These are phyloP conservation scores for Monilinia fructigena DNA, from an alignment of 2,329 filamentous ascomycete genomes.

Conservation along the genomic window DNA sequence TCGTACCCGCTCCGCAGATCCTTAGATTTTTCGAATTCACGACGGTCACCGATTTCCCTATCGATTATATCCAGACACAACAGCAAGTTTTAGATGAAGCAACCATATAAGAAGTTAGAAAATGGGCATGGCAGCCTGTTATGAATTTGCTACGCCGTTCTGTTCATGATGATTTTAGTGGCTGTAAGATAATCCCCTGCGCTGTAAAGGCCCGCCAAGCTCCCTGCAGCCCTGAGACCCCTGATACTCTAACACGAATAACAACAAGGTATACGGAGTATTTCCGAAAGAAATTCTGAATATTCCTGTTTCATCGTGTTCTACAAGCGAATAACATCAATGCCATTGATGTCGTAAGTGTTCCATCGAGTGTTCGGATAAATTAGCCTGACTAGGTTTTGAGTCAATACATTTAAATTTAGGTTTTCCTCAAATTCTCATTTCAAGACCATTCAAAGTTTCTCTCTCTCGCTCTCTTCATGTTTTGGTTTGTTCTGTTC, in stretches of 20 bases:
- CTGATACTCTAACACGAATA: conserved; percentile 7
- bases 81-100: background rate
- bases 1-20: conserved; percentile 17
- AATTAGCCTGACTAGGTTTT: conserved; percentile 6
- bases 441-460: background rate
- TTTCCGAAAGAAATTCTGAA: conserved; percentile 12
- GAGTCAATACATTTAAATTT: background rate
- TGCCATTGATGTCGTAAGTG: conserved; percentile 11
- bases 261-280: conserved; percentile 2
- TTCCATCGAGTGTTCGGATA: conserved; percentile 8
- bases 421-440: background rate
- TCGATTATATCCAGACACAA: conserved; percentile 12
- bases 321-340: conserved; percentile 3
- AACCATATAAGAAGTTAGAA: background rate
- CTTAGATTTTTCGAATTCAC: conserved; percentile 12
- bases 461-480: background rate
- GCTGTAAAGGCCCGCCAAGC: conserved; percentile 10
- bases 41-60: conserved; percentile 9
- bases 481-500: background rate
- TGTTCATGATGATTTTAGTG: conserved; percentile 20
- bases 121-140: conserved; percentile 16
- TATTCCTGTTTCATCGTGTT: conserved; percentile 20
- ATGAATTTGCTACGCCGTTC: conserved; percentile 11
- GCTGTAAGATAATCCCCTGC: conserved; percentile 7
- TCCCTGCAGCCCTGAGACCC: conserved; percentile 7